A percentile compares a stretch with the other conserved stretches of the same genome.
Conservation (phyloP, 345 rosid species). For the Populus davidiana region DNA sequence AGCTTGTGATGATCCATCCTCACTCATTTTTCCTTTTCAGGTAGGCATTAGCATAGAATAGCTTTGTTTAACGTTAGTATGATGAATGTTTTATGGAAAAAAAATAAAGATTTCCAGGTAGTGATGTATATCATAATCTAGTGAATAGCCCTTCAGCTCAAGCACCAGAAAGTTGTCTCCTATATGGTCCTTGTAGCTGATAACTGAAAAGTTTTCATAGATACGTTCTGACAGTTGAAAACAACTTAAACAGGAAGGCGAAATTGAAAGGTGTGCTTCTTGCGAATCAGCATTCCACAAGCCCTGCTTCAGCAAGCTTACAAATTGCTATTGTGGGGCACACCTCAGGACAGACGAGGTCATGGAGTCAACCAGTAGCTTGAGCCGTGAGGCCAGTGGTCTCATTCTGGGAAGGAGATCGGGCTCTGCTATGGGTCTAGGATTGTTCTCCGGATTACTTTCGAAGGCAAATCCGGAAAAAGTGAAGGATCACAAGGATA, state of each 20-base stretch:
- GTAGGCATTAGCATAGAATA: constrained; percentile 33
- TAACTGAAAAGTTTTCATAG: not conserved
- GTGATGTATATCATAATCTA: not conserved
- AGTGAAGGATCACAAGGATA: constrained; percentile 32
- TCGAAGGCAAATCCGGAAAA: constrained; percentile 47
- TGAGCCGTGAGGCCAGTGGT: constrained; percentile 22
- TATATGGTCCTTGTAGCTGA: not conserved
- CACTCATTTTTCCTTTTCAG: constrained; percentile 95
- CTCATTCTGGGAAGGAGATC: constrained; percentile 44
- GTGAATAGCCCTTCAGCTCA: not conserved
- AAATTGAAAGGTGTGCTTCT: constrained; percentile 52
- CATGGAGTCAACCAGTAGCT: constrained; percentile 16
- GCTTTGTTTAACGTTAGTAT: not conserved
- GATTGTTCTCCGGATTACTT: constrained; percentile 60
- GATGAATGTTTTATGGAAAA: not conserved
- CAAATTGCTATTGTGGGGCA: constrained; percentile 65
- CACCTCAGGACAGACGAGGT: constrained; percentile 29
- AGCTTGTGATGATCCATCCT: constrained; percentile 84
- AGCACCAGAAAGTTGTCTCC: not conserved
- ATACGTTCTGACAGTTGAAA: constrained; percentile 17
- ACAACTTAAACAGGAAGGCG: constrained; percentile 62
- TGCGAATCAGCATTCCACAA: constrained; percentile 69
- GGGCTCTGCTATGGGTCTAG: constrained; percentile 37
- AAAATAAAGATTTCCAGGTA: not conserved
- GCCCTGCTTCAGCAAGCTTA: constrained; percentile 64